These are phyloP conservation scores for Heritiera littoralis DNA, from an alignment of 345 rosid species.

Conservation along the genomic window DNA sequence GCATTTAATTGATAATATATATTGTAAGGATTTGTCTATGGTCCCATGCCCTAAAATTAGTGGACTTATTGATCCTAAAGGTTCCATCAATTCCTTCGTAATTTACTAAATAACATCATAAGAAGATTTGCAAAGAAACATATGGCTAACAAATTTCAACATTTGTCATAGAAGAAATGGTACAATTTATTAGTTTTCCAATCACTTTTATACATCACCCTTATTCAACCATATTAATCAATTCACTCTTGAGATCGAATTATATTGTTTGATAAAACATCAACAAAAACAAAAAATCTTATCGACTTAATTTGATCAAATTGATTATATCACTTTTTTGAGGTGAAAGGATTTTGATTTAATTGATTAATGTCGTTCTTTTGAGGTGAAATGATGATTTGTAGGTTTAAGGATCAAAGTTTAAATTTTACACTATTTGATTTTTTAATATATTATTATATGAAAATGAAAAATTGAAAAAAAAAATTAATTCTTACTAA, in stretches of 20 bases:
- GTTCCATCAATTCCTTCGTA: no score
- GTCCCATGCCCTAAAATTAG: background rate
- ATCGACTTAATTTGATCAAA: no score
- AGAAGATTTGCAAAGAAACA: background rate
- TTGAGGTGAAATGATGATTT: background rate
- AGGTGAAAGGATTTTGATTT: no score
- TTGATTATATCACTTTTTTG: no score
- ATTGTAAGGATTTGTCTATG: background rate
- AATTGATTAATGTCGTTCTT: no score
- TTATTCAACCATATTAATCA: background rate
- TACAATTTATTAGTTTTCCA: background rate
- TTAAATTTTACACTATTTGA: background rate
- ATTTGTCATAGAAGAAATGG: background rate
- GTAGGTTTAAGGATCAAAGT: background rate
- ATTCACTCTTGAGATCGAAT: background rate
- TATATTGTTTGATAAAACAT: background rate
- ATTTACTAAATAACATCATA: background rate
- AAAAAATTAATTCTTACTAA: background rate
- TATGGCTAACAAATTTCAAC: background rate
- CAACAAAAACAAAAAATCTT: no score
- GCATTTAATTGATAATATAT: background rate
- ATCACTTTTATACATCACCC: no score
- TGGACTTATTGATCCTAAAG: background rate
- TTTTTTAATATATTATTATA: background rate
- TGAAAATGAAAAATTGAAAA: no score